A percentile compares a stretch with the other conserved stretches of the same genome.
phyloP scores from a whole-genome alignment of 306 rosid species.

The Pachyrhizus erosus region DNA sequence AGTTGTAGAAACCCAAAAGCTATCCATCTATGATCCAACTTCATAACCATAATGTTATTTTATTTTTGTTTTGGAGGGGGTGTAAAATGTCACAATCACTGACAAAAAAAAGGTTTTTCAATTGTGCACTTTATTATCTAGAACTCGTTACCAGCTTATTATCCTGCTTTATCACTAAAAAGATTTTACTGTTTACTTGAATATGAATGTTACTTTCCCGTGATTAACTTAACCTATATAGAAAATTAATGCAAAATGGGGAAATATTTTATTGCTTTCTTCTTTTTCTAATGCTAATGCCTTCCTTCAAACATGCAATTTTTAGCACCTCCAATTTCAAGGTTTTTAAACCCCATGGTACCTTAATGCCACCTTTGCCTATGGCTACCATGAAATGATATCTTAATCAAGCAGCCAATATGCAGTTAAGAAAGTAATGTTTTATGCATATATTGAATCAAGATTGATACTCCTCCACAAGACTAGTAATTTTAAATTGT shows the following conservation, averaged over 20 bases:
- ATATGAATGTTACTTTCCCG: not conserved
- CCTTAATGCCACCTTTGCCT: slow-evolving; percentile 20
- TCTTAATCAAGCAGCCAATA: slow-evolving; percentile 26
- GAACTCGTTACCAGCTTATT: slow-evolving; percentile 4
- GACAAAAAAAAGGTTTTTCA: not conserved
- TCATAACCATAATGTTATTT: not conserved
- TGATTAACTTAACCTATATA: not conserved
- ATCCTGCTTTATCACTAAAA: not conserved
- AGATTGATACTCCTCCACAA: slow-evolving; percentile 16
- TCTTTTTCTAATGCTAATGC: slow-evolving; percentile 13
- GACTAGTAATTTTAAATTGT: slow-evolving; percentile 22
- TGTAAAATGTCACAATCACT: not conserved
- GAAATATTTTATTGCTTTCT: slow-evolving; percentile 9
- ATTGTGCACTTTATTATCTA: not conserved
- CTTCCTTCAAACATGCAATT: not conserved
- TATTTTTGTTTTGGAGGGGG: not conserved
- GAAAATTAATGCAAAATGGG: not conserved
- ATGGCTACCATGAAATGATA: not conserved
- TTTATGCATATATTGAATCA: slow-evolving; percentile 1
- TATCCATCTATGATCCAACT: not conserved
- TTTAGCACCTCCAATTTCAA: not conserved
- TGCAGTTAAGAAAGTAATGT: not conserved
- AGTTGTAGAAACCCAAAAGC: not conserved
- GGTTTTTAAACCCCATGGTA: not conserved
- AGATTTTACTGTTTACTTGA: not conserved